Evolutionary conservation across 2,329 filamentous ascomycete genomes (phyloP), one percentile per base, ranked within the genome.

Genomic region (Bipolaris cookei): DNA sequence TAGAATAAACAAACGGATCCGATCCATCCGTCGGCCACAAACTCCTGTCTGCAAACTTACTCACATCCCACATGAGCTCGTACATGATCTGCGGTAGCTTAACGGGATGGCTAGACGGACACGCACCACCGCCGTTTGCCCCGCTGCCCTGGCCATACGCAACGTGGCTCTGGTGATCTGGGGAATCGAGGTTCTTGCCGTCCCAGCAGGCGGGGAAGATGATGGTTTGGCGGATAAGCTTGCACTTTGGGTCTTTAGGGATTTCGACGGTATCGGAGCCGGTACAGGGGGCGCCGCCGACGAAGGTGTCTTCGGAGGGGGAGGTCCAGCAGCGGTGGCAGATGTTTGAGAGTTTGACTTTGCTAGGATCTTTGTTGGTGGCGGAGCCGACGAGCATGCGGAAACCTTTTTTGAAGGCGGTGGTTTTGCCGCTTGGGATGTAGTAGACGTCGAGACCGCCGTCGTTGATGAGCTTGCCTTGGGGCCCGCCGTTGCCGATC

Each of bases 211-310:
- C 61, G n/a, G 71, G 71, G 65, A 83, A 83, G 71, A 82, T 81
- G 70, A 83, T 80, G 66, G 81, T 83, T 67, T 82, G 80, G 60
- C 81, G 79, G 75, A 83, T 82, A 77, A 82, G 81, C 75, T 82
- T 82, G 77, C 80, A 82, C 53, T 64, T 74, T 58, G 78, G 73
- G 56, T 76, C 71, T 13, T 70, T 68, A 54, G 82, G 81, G 54
- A 84, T 82, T 32, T 78, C 81, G 44, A 83, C 81, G 3, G 81
- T 83, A 68, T 83, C 82, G 57, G 66, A 72, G 35, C 81, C 81
- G 28, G 77, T 73, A 79, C 81, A 83, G 30, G 82, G 82, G 18
- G 80, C 80, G 38, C 79, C 80, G 34, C 81, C 82, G 4, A 81
- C 75, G 61, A 83, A 83, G 30, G 70, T 76, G 73, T 71, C 76